These are phyloP conservation scores for Naegleria fowleri DNA, from an alignment of 208 protist genomes.

Conservation along the genomic window DNA sequence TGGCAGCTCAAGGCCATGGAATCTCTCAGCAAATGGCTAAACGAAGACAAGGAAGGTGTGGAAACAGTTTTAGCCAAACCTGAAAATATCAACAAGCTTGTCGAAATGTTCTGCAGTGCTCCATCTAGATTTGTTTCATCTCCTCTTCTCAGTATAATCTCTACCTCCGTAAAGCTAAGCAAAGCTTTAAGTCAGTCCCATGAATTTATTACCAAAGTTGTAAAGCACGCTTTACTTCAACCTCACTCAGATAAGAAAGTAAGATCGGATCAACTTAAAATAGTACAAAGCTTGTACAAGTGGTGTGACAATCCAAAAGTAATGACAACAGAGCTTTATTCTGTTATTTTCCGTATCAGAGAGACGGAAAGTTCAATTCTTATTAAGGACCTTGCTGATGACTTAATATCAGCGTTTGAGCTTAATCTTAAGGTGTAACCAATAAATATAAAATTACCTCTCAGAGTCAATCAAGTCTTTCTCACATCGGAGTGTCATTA, in stretches of 20 bases:
- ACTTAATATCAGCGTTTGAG: conserved; percentile 21
- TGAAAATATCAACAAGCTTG: conserved; percentile 5
- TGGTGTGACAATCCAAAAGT: conserved; percentile 11
- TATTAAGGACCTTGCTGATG: not conserved
- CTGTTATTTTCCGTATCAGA: not conserved
- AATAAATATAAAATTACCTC: no score
- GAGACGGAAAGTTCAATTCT: not conserved
- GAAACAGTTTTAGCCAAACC: not conserved
- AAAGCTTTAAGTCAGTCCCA: not conserved
- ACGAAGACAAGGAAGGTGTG: not conserved
- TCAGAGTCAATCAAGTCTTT: no score
- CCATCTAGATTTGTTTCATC: not conserved
- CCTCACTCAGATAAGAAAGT: not conserved
- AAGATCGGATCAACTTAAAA: not conserved
- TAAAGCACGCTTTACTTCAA: not conserved
- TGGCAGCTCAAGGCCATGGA: not conserved
- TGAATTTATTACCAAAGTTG: not conserved
- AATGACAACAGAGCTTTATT: conserved; percentile 16
- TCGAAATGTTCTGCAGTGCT: not conserved
- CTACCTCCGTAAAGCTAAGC: not conserved
- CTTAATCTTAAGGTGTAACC: not conserved
- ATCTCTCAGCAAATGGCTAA: conserved; percentile 14
- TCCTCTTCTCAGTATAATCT: not conserved
- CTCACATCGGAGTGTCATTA: no score
- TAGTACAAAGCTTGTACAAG: conserved; percentile 18